Conservation (phyloP, 768 basidiomycete genomes). For the Lentinus brumalis region DNA sequence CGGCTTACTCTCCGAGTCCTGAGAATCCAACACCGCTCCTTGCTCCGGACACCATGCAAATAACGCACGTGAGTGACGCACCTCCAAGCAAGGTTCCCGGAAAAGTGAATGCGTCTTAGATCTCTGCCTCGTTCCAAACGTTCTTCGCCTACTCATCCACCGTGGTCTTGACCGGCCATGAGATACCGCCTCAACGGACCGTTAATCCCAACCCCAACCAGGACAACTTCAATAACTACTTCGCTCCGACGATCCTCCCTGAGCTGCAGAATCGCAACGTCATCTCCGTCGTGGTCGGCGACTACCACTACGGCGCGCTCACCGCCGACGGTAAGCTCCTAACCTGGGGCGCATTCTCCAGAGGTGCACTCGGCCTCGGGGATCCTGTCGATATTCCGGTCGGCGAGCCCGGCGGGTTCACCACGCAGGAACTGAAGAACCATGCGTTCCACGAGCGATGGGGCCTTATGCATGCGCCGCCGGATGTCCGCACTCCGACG, state of each 20-base stretch:
- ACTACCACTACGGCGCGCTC: conserved; percentile 90
- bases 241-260: conserved; percentile 61
- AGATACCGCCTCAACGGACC: conserved; percentile 20
- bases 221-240: not conserved
- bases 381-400: conserved; percentile 57
- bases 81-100: not conserved
- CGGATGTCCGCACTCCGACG: conserved; percentile 58
- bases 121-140: conserved; percentile 81
- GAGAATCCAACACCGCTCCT: conserved; percentile 23
- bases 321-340: conserved; percentile 74
- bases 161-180: conserved; percentile 73
- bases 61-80: conserved; percentile 71
- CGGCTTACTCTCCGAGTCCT: conserved; percentile 35
- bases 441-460: conserved; percentile 33
- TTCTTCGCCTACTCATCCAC: conserved; percentile 86
- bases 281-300: conserved; percentile 88
- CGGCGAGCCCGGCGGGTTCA: conserved; percentile 65
- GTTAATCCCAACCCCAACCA: not conserved
- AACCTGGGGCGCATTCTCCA: conserved; percentile 79
- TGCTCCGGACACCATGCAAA: conserved; percentile 52
- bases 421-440: conserved; percentile 36
- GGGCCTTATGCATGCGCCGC: conserved; percentile 34
- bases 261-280: conserved; percentile 75
- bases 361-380: conserved; percentile 86
- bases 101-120: conserved; percentile 40